Percentiles rank a stretch among this genome's conserved stretches.
Evolutionary conservation across 371 early-diverging fungal species (phyloP).

Genomic region (Mucor lusitanicus): DNA sequence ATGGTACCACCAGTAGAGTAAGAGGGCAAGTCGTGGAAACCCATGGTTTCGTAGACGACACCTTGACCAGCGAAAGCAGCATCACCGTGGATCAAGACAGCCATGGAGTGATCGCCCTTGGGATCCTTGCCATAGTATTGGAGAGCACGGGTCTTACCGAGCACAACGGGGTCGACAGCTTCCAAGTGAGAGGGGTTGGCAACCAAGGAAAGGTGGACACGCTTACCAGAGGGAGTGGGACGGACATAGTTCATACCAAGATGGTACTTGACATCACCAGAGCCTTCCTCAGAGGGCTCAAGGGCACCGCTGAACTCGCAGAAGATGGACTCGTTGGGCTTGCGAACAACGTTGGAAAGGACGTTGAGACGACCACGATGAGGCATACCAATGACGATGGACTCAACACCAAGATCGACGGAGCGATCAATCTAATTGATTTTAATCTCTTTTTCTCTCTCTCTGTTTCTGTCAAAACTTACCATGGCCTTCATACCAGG

Average conservation of each 20-base stretch:
- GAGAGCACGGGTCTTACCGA: conserved; percentile 94
- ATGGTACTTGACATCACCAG: conserved; percentile 98
- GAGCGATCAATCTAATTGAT: conserved; percentile 82
- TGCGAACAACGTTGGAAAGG: conserved; percentile 96
- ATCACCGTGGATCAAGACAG: conserved; percentile 96
- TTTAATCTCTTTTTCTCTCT: background rate
- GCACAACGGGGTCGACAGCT: conserved; percentile 96
- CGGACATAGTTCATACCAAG: conserved; percentile 96
- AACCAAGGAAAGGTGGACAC: conserved; percentile 93
- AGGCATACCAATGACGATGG: conserved; percentile 97
- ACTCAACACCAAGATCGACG: conserved; percentile 91
- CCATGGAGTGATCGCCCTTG: conserved; percentile 81
- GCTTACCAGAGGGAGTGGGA: conserved; percentile 94
- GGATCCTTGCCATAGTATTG: conserved; percentile 91
- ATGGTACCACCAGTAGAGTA: conserved; percentile 97
- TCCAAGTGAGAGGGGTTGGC: conserved; percentile 99
- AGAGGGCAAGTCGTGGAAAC: conserved; percentile 91
- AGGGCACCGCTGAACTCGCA: conserved; percentile 88
- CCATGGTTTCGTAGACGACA: conserved; percentile 95
- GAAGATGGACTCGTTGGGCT: conserved; percentile 97
- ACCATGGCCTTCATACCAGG: conserved; percentile 97
- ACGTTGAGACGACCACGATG: conserved; percentile 98
- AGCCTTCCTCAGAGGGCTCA: conserved; percentile 87
- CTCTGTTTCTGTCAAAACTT: conserved; percentile 18
- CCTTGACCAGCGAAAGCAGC: conserved; percentile 98